Percentiles rank a stretch among this genome's conserved stretches.
Evolutionary conservation across 2,329 filamentous ascomycete species (phyloP).

Genomic region (Cercospora berteroae): DNA sequence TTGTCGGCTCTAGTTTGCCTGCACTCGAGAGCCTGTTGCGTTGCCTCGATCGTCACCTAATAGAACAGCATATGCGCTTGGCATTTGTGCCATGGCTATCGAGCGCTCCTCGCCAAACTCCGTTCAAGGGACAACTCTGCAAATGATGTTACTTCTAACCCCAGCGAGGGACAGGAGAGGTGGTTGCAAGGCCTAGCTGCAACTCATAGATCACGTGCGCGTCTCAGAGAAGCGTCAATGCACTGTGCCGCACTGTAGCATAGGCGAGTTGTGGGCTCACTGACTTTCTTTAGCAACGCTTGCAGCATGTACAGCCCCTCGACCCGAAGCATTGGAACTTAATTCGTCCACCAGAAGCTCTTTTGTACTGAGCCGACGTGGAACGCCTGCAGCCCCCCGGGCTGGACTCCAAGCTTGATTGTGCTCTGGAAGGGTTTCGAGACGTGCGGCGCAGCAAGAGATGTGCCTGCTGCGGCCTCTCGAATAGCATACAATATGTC

Average conservation of each 20-base stretch:
- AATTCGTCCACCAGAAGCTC: neutral
- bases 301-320: neutral
- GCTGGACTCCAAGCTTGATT: neutral
- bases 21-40: neutral
- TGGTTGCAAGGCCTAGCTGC: neutral
- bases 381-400: neutral
- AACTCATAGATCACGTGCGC: neutral
- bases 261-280: neutral
- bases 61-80: neutral
- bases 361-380: neutral
- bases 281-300: neutral
- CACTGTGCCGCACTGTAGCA: constrained; percentile 2
- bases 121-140: neutral
- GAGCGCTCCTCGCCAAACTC: neutral
- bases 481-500: neutral
- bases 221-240: constrained; percentile 4
- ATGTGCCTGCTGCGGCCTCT: neutral
- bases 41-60: neutral
- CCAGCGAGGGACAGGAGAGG: neutral
- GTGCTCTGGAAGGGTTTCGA: neutral
- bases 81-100: neutral
- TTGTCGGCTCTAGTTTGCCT: neutral
- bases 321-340: neutral
- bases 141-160: neutral
- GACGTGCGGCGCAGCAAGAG: neutral